Evolutionary conservation across 768 basidiomycete genomes (phyloP), one percentile per base, ranked within the genome.

Genomic region (Amanita fuliginea): DNA sequence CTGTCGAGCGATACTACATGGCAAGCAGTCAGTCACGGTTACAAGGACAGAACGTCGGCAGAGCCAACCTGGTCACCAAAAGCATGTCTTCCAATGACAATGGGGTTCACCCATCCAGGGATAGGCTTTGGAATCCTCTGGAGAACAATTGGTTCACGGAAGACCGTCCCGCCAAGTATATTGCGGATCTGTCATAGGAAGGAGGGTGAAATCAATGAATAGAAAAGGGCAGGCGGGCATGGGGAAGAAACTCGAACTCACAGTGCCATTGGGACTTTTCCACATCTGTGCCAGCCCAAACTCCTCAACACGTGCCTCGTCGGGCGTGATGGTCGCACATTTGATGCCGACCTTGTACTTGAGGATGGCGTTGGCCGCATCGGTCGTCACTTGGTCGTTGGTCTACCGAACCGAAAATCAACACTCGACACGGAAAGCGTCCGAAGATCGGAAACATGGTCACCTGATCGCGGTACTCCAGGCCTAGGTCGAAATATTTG

Each of bases 231-330:
- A 30, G 30, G 5, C 10, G 13, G 11, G 19, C 26, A 24, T 24
- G 22, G 22, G 34, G n/a, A 36, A 42, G 4, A 14, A 32, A 22
- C 50, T 28, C 7, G 36, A 22, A 68, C 83, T 47, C 53, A 89
- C 86, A 1, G 94, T 95, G 57, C 93, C 94, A 65, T 96, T 96
- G 5, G 94, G 95, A 60, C 88, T 91, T 73, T 75, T 86, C 94
- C 92, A 96, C 95, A 99, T 99, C 68, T 94, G 81, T 75, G 96
- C 97, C 62, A 99, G 76, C 44, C 92, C 89, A 78, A 96, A 99
- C 68, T 98, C 96, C 63, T 93, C 70, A 42, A 97, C 92, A 51
- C 94, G 85, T 19, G 82, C 91, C 64, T 98, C 95, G 62, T 99
- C 96, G 5, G 96, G 96, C 1, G 96, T 99, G 69, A 98, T 98